Evolutionary conservation across 2,329 filamentous ascomycete genomes (phyloP), one percentile per base, ranked within the genome.

Genomic region (Raffaelea ambrosiae): DNA sequence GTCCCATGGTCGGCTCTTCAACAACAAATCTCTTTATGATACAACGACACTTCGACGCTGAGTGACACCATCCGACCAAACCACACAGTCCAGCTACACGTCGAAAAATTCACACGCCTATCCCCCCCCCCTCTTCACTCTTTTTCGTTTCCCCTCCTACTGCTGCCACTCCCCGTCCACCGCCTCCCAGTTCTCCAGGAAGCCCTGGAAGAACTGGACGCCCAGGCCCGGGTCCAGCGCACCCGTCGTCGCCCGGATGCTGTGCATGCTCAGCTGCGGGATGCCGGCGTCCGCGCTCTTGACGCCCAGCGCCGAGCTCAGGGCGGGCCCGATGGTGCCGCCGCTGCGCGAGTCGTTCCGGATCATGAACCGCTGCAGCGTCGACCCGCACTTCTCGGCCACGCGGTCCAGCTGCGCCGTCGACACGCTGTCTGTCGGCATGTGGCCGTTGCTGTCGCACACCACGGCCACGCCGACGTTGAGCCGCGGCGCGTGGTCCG

Each of bases 201-300:
- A 95, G 2, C 84, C 89, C 72, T 88, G 86, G 70, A 95, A 96
- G 55, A 89, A 79, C 67, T 87, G 83, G 18, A 93, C 86, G 4
- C 90, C 91, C 55, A 96, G 68, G 0, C 91, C 91, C 0, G 91
- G 91, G 61, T 97, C 91, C 54, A 90, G 64, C 35, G 79, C 77
- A 3, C 91, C 91, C 0, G 88, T 95, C 0, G 89, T 95, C 0
- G 91, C 91, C 22, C 91, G 77, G 55, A 97, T 86, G 46, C 81
- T 87, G 66, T 97, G 91, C 91, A 97, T 97, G 60, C 85, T 91
- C 57, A 96, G 67, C 69, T 97, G 91, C 5, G 89, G 83, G 58
- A 97, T 83, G 14, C 91, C 91, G 1, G 87, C 88, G 62, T 97
- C 91, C 43, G 93, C 85, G 0, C 88, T 80, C 45, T 87, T 72